These are phyloP conservation scores for Yarrowia osloensis DNA, from an alignment of 805 yeast species.

Conservation along the genomic window DNA sequence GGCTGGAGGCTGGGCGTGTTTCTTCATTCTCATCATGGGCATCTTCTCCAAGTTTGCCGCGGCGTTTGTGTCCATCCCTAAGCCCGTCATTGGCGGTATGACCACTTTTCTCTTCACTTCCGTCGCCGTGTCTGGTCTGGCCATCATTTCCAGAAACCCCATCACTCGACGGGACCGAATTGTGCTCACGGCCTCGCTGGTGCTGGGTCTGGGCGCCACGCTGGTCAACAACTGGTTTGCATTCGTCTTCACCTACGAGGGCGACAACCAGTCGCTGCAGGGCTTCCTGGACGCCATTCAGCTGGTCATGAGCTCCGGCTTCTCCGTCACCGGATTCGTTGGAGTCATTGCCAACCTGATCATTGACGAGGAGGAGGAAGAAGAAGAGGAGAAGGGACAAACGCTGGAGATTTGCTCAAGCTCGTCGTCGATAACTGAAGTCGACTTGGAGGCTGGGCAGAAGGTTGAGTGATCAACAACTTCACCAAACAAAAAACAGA, in stretches of 20 bases:
- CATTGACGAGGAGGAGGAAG: conserved; percentile 58
- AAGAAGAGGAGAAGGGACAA: conserved; percentile 2
- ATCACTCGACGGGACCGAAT: conserved; percentile 76
- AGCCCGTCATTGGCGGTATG: conserved; percentile 85
- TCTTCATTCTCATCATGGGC: conserved; percentile 84
- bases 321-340: conserved; percentile 67
- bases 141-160: conserved; percentile 55
- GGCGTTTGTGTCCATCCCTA: conserved; percentile 81
- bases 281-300: conserved; percentile 71
- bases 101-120: conserved; percentile 73
- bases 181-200: conserved; percentile 62
- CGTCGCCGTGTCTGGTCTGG: conserved; percentile 73
- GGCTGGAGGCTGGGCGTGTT: conserved; percentile 78
- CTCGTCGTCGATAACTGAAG: background rate
- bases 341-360: conserved; percentile 62
- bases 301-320: conserved; percentile 71
- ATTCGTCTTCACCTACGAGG: conserved; percentile 63
- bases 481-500: background rate
- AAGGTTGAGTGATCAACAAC: background rate
- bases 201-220: conserved; percentile 68
- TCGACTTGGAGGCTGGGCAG: conserved; percentile 6
- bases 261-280: conserved; percentile 55
- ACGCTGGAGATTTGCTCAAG: conserved; percentile 1
- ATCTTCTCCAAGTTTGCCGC: conserved; percentile 84
- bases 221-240: conserved; percentile 67